Evolutionary conservation across 495 filamentous ascomycete species (phyloP).

Genomic region (Symbiotaphrina buchneri): DNA sequence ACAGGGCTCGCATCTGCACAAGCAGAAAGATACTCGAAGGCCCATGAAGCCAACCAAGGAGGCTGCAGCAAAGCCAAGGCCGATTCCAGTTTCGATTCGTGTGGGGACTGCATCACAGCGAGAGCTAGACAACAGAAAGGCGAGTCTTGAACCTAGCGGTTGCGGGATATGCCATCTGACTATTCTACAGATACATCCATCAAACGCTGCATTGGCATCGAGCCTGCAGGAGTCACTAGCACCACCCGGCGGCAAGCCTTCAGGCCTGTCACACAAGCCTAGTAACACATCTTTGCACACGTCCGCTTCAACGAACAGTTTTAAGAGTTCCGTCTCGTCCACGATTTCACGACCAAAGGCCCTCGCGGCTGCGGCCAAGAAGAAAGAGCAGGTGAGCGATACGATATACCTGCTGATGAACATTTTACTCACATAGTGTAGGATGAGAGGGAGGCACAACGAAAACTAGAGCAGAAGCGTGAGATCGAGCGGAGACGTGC

Average conservation of each 20-base stretch:
- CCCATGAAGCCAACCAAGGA: constrained; percentile 54
- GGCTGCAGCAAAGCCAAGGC: constrained; percentile 35
- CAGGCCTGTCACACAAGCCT: constrained; percentile 32
- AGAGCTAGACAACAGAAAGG: constrained; percentile 6
- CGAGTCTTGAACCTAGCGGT: background rate
- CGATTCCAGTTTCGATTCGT: constrained; percentile 57
- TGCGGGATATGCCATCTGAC: background rate
- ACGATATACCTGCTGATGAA: background rate
- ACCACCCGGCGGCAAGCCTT: constrained; percentile 24
- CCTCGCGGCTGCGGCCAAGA: constrained; percentile 42
- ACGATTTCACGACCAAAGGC: constrained; percentile 32
- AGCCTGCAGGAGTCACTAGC: constrained; percentile 33
- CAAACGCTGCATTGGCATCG: constrained; percentile 31
- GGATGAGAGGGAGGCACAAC: constrained; percentile 54
- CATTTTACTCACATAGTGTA: constrained; percentile 7
- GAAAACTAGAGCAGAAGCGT: constrained; percentile 56
- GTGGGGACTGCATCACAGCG: constrained; percentile 49
- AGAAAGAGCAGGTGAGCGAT: constrained; percentile 35
- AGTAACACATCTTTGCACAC: constrained; percentile 46
- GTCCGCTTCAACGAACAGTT: constrained; percentile 36
- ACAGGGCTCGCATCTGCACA: constrained; percentile 22
- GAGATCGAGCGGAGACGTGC: constrained; percentile 58
- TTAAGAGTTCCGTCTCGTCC: constrained; percentile 49
- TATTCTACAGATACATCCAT: constrained; percentile 29
- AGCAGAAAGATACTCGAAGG: constrained; percentile 31